These are phyloP conservation scores for Rhizopogon salebrosus DNA, from an alignment of 768 basidiomycete species.

Conservation along the genomic window DNA sequence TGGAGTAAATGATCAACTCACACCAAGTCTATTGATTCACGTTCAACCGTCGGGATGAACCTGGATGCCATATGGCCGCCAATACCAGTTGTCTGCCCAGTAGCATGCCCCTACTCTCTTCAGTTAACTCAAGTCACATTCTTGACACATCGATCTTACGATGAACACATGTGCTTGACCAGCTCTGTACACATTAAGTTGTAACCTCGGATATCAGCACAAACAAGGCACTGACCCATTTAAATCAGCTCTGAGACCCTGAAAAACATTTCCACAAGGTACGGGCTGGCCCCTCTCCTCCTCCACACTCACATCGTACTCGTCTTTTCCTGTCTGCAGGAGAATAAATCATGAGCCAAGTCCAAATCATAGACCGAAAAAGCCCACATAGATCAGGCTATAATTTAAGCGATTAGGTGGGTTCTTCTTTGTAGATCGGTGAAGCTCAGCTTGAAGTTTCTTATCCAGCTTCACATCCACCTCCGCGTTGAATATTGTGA, in stretches of 20 bases:
- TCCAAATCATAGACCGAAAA: background rate
- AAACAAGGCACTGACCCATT: constrained; percentile 51
- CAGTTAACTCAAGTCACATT: constrained; percentile 2
- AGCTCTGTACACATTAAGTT: constrained; percentile 31
- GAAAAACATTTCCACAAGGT: constrained; percentile 76
- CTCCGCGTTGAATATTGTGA: constrained; percentile 30
- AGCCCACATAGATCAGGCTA: constrained; percentile 77
- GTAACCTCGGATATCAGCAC: background rate
- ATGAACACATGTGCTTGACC: constrained; percentile 83
- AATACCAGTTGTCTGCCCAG: constrained; percentile 86
- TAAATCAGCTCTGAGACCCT: constrained; percentile 81
- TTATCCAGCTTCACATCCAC: constrained; percentile 60
- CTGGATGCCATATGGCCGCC: constrained; percentile 68
- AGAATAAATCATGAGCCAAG: background rate
- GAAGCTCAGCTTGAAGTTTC: constrained; percentile 67
- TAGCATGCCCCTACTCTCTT: constrained; percentile 71
- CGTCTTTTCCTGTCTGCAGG: constrained; percentile 71
- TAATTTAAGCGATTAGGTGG: constrained; percentile 73
- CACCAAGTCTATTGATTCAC: constrained; percentile 90
- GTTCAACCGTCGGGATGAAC: constrained; percentile 94
- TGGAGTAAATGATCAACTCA: constrained; percentile 28
- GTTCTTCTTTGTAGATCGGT: constrained; percentile 92
- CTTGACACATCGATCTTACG: constrained; percentile 34
- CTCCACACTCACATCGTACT: constrained; percentile 66
- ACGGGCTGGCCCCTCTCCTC: constrained; percentile 59